A percentile compares a stretch with the other conserved stretches of the same genome.
Conservation (phyloP, 805 yeast species). For the Kazachstania bromeliacearum region DNA sequence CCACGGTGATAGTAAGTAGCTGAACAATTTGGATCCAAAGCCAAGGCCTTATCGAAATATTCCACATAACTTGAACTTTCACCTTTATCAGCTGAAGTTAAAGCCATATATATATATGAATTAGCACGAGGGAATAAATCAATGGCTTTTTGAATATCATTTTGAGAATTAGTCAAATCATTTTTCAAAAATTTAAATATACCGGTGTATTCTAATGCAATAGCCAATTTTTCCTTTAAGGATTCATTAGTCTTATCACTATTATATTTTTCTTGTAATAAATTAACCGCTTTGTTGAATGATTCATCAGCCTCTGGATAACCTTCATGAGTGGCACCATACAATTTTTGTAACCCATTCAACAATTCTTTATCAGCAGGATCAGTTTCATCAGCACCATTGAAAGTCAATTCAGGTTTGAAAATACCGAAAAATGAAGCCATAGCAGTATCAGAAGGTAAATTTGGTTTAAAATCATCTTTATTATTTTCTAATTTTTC, state of each 20-base stretch:
- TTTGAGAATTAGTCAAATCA: constrained; percentile 56
- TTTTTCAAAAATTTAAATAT: constrained; percentile 76
- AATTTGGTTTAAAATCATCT: constrained; percentile 31
- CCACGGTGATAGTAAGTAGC: constrained; percentile 92
- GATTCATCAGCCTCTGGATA: constrained; percentile 32
- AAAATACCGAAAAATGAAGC: constrained; percentile 88
- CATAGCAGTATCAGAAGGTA: constrained; percentile 78
- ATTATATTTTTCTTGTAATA: constrained; percentile 26
- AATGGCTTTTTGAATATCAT: constrained; percentile 56
- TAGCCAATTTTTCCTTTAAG: constrained; percentile 38
- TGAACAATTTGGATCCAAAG: constrained; percentile 58
- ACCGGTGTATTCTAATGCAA: constrained; percentile 78
- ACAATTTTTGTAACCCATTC: constrained; percentile 52
- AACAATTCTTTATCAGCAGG: constrained; percentile 57
- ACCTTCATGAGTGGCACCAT: constrained; percentile 34
- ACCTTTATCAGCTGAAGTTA: constrained; percentile 61
- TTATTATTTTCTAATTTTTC: constrained; percentile 30
- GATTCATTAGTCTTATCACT: constrained; percentile 18
- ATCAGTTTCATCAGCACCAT: constrained; percentile 41
- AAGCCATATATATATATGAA: constrained; percentile 72
- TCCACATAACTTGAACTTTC: constrained; percentile 41
- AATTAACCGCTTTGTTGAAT: constrained; percentile 49
- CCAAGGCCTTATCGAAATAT: constrained; percentile 65
- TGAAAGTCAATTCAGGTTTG: constrained; percentile 42
- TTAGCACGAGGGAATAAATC: constrained; percentile 65